Evolutionary conservation across 2,329 filamentous ascomycete genomes (phyloP), one percentile per base, ranked within the genome.

Genomic region (Neonectria magnoliae): DNA sequence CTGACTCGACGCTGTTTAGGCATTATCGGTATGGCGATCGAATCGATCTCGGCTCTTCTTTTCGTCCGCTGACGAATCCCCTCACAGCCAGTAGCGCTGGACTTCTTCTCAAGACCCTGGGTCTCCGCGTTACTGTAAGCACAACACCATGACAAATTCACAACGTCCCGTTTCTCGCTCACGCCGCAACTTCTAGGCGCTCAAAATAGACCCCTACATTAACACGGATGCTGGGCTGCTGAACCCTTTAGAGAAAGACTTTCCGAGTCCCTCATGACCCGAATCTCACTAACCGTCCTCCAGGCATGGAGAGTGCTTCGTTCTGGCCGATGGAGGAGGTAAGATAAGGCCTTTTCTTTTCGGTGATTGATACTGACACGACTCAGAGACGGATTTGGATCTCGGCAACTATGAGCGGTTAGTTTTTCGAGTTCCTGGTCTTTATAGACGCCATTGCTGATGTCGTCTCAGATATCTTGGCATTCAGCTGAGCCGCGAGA

Each of bases 221-320:
- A 83, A 83, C 68, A 78, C 79, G 31, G 77, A 79, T 68, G 76
- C 76, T 60, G 74, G 73, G 41, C 57, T 68, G 1, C 47, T 77
- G 42, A 70, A 69, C 31, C 78, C 78, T 7, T 71, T 77, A 13
- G 77, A 80, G 76, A 74, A 71, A 27, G 76, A 65, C 45, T 53
- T 11, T 13, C 29, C 33, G 33, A 11, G 31, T 16, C 10, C n/a
- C 38, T 42, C 38, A 42, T 20, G 22, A 4, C 9, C 10, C 20
- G 11, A 18, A 33, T 44, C 10, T 14, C 9, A 36, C 63, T 72
- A 57, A 72, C 25, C 41, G 48, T 44, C 45, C n/a, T 31, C 16
- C 36, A 92, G 90, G 79, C 93, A 97, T 77, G 94, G 94, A 70
- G 94, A 97, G 81, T 91, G 92, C 71, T 97, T 95, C 76, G 94